phyloP scores from a whole-genome alignment of 495 filamentous ascomycete genomes.

The Penicillium daleae region DNA sequence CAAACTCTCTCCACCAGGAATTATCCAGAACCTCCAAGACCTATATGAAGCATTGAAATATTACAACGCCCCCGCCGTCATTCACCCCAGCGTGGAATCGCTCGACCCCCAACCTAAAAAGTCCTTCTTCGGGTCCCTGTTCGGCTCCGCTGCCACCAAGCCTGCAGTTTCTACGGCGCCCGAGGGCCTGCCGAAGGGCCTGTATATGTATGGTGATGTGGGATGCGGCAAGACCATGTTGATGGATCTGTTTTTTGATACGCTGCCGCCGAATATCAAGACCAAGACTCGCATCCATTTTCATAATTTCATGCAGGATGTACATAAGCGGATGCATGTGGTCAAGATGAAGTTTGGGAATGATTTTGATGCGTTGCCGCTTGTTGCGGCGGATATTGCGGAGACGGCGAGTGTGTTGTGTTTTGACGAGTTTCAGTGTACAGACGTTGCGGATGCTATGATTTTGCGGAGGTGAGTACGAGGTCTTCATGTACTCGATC shows the following conservation, averaged over 20 bases:
- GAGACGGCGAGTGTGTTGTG: slow-evolving; percentile 84
- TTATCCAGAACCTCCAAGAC: slow-evolving; percentile 86
- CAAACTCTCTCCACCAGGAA: slow-evolving; percentile 52
- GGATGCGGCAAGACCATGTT: slow-evolving; percentile 99
- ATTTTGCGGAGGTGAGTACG: slow-evolving; percentile 77
- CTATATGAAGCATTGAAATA: slow-evolving; percentile 80
- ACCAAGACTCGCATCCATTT: slow-evolving; percentile 97
- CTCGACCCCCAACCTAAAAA: slow-evolving; percentile 51
- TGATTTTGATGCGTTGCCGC: slow-evolving; percentile 89
- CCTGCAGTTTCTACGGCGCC: slow-evolving; percentile 55
- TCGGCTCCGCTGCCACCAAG: slow-evolving; percentile 54
- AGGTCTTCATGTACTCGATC: no score
- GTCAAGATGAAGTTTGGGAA: slow-evolving; percentile 88
- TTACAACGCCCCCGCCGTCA: slow-evolving; percentile 72
- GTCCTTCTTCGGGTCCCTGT: slow-evolving; percentile 73
- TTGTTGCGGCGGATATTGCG: slow-evolving; percentile 91
- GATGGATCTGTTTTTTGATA: slow-evolving; percentile 99
- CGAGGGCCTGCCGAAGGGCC: slow-evolving; percentile 75
- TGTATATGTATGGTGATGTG: slow-evolving; percentile 97
- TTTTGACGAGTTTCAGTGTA: slow-evolving; percentile 99
- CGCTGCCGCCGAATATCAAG: slow-evolving; percentile 76
- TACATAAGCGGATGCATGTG: slow-evolving; percentile 87
- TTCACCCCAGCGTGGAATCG: slow-evolving; percentile 67
- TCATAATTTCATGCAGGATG: slow-evolving; percentile 99
- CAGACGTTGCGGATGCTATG: slow-evolving; percentile 98